A percentile compares a stretch with the other conserved stretches of the same genome.
phyloP scores from a whole-genome alignment of 2,329 filamentous ascomycete species.

The Trichoderma koningiopsis region DNA sequence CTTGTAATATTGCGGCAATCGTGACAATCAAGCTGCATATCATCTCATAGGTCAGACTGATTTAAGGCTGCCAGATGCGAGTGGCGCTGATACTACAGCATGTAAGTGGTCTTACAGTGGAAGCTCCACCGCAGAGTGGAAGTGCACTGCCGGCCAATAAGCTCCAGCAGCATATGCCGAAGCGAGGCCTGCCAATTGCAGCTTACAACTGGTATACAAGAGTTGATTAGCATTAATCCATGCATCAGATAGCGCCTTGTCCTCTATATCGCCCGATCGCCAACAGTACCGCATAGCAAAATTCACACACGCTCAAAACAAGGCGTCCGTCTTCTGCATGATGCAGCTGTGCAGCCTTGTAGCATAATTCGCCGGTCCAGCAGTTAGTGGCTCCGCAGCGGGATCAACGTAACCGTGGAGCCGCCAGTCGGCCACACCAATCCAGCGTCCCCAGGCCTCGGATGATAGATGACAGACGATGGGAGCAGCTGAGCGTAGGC shows the following conservation, averaged over 20 bases:
- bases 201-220: no score
- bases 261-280: neutral
- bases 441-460: neutral
- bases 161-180: neutral
- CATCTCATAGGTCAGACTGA: no score
- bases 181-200: neutral
- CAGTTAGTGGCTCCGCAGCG: conserved; percentile 5
- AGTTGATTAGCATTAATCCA: neutral
- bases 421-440: neutral
- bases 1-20: neutral
- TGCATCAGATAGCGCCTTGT: neutral
- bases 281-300: neutral
- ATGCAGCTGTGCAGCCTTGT: neutral
- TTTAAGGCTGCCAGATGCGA: neutral
- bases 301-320: neutral
- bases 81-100: neutral
- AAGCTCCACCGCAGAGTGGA: neutral
- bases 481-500: neutral
- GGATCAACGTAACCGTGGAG: neutral
- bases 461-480: neutral
- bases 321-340: neutral
- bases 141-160: neutral
- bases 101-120: neutral
- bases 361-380: neutral
- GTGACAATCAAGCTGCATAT: neutral